Conservation (phyloP, 805 yeast species). For the Ogataea glucozyma region DNA sequence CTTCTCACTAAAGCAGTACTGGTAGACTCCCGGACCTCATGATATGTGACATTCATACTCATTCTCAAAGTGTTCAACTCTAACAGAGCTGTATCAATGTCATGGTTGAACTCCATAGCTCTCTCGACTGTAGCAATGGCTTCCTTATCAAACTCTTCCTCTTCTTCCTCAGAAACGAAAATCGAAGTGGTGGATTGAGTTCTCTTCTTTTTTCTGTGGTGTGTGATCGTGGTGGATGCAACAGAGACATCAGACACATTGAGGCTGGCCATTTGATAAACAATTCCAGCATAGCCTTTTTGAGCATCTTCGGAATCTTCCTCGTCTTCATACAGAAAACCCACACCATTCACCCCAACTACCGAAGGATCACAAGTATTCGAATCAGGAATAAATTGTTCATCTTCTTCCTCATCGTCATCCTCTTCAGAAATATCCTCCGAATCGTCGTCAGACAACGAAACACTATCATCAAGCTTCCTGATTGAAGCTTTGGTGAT, state of each 20-base stretch:
- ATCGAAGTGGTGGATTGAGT: constrained; percentile 38
- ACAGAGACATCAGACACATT: constrained; percentile 56
- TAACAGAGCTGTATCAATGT: constrained; percentile 85
- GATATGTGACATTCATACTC: constrained; percentile 96
- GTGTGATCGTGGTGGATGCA: constrained; percentile 44
- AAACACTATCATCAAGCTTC: constrained; percentile 29
- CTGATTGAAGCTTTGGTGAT: constrained; percentile 50
- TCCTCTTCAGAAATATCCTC: constrained; percentile 34
- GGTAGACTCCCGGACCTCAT: constrained; percentile 86
- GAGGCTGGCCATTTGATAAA: constrained; percentile 44
- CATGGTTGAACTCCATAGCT: constrained; percentile 90
- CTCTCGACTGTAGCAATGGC: constrained; percentile 93
- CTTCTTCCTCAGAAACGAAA: constrained; percentile 42
- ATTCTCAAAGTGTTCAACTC: constrained; percentile 93
- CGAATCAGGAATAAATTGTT: constrained; percentile 25
- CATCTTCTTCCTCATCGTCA: constrained; percentile 23
- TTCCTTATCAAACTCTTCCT: constrained; percentile 79
- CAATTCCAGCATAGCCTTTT: constrained; percentile 41
- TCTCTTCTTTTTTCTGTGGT: constrained; percentile 40
- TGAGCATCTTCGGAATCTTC: constrained; percentile 42
- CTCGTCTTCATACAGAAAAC: constrained; percentile 51
- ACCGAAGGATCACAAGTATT: constrained; percentile 31
- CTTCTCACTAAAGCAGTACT: constrained; percentile 68
- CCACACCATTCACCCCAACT: constrained; percentile 53
- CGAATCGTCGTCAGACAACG: constrained; percentile 31